Evolutionary conservation across 2,329 filamentous ascomycete species (phyloP).

Genomic region (Monilinia vaccinii-corymbosi): DNA sequence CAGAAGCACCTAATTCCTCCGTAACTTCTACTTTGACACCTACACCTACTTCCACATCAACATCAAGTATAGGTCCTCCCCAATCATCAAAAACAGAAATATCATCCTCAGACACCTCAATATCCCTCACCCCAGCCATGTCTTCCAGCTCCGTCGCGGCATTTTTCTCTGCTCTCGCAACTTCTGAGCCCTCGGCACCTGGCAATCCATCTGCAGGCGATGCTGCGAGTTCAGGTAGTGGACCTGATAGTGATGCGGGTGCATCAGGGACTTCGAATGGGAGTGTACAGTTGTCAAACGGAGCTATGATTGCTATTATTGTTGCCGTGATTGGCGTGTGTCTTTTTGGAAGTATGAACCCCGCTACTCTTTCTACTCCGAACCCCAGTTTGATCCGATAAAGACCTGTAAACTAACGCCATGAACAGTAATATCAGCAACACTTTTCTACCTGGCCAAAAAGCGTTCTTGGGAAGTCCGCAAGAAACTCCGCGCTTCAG

Average conservation of each 20-base stretch:
- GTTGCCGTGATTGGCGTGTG: conserved; percentile 59
- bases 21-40: background rate
- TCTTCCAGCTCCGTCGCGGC: conserved; percentile 27
- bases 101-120: conserved; percentile 14
- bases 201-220: conserved; percentile 26
- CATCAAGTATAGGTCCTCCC: background rate
- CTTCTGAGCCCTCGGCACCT: conserved; percentile 24
- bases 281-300: conserved; percentile 55
- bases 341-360: conserved; percentile 56
- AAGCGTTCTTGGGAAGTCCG: conserved; percentile 76
- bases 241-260: conserved; percentile 47
- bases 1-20: conserved; percentile 16
- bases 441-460: conserved; percentile 74
- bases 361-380: background rate
- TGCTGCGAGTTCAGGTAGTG: conserved; percentile 31
- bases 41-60: background rate
- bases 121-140: conserved; percentile 27
- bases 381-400: background rate
- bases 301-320: conserved; percentile 65
- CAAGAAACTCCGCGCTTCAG: conserved; percentile 61
- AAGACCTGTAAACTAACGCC: background rate
- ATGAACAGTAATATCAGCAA: conserved; percentile 33
- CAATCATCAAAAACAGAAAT: conserved; percentile 9
- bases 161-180: conserved; percentile 25
- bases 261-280: conserved; percentile 54